Percentiles rank a stretch among this genome's conserved stretches.
These are phyloP conservation scores for Exutisphaerella laricina DNA, from an alignment of 2,329 filamentous ascomycete species.

Conservation along the genomic window DNA sequence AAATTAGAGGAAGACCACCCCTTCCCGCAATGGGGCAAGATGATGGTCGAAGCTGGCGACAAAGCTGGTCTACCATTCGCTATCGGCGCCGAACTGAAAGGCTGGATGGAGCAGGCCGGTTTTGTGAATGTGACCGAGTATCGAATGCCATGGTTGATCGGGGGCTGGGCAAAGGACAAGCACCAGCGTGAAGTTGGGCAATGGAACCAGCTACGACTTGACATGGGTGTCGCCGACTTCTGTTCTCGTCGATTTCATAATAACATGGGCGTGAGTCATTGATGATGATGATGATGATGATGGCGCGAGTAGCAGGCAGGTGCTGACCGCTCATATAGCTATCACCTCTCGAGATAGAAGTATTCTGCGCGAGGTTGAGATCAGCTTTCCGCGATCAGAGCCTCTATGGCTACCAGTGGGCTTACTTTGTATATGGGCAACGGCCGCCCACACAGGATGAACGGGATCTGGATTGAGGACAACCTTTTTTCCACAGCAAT, in stretches of 20 bases:
- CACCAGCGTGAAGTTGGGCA: constrained; percentile 17
- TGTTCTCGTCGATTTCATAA: constrained; percentile 15
- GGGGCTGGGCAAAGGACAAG: constrained; percentile 25
- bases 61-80: constrained; percentile 18
- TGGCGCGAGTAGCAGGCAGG: too few relatives aligned
- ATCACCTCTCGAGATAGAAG: constrained; percentile 13
- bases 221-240: constrained; percentile 15
- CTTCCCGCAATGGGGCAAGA: constrained; percentile 17
- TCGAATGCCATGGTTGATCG: constrained; percentile 20
- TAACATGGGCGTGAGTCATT: constrained; percentile 4
- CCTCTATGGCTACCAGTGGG: constrained; percentile 13
- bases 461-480: background rate
- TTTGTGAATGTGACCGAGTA: constrained; percentile 24
- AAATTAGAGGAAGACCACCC: constrained; percentile 13
- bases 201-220: constrained; percentile 16
- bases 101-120: constrained; percentile 21
- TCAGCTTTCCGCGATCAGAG: constrained; percentile 10
- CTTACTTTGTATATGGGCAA: constrained; percentile 18
- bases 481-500: too few relatives aligned
- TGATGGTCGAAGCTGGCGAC: constrained; percentile 18
- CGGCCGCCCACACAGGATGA: too few relatives aligned
- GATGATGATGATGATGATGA: background rate
- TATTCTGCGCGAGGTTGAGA: constrained; percentile 12
- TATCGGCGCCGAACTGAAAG: constrained; percentile 17
- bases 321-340: background rate